Evolutionary conservation across 148 eudicot species (phyloP).

Genomic region (Spergularia marina): DNA sequence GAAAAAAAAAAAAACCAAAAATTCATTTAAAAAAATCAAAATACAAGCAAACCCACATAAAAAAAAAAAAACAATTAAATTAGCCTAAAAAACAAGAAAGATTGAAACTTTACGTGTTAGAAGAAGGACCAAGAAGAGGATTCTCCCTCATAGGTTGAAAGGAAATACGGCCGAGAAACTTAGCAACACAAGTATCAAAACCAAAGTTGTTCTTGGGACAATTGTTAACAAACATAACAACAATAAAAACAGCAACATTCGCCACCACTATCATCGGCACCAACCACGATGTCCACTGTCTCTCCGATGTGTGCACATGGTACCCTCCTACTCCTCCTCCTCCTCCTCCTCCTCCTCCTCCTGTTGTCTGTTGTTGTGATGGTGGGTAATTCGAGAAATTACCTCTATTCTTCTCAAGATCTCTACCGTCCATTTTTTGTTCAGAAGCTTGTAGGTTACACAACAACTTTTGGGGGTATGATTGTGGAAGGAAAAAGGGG

Average conservation of each 20-base stretch:
- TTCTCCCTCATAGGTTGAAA: conserved; percentile 75
- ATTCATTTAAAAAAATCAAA: too few relatives aligned
- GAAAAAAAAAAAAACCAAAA: conserved; percentile 8
- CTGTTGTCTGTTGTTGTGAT: background rate
- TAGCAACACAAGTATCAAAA: conserved; percentile 52
- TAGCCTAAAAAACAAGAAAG: background rate
- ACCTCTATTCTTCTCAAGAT: conserved; percentile 51
- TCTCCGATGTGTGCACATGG: conserved; percentile 36
- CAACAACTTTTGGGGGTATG: background rate
- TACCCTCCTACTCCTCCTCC: conserved; percentile 9
- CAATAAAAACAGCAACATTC: conserved; percentile 65
- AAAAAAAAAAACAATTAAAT: background rate
- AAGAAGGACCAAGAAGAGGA: conserved; percentile 86
- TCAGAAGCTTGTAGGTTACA: background rate
- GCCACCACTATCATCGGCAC: conserved; percentile 82
- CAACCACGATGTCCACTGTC: conserved; percentile 87
- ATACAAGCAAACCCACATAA: conserved; percentile 2
- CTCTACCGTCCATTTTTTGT: conserved; percentile 39
- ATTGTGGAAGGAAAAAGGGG: background rate
- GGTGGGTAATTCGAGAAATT: conserved; percentile 16
- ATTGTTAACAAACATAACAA: conserved; percentile 70
- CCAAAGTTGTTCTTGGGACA: conserved; percentile 64
- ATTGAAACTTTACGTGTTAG: conserved; percentile 45
- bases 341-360: background rate
- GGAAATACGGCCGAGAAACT: conserved; percentile 53